Evolutionary conservation across 202 grass and related monocot species (phyloP), one percentile per base, ranked within the genome.

Genomic region (Eragrostis tef): DNA sequence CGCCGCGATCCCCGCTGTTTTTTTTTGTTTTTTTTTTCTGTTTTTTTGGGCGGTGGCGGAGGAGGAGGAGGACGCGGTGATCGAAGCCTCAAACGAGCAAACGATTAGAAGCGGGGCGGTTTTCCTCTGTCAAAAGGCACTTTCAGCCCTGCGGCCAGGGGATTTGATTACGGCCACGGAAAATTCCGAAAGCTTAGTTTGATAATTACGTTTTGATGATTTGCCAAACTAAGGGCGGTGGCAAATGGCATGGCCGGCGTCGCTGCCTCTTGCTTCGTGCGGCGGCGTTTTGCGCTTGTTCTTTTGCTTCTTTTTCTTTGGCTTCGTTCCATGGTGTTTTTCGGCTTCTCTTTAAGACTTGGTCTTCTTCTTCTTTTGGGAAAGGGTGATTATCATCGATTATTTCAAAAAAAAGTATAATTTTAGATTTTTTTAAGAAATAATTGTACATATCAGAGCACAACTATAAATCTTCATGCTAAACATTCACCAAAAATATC

Each of bases 1-100:
- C 41, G 64, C 64, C 77, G 77, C 64, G 77, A 36, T 68, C 34
- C 34, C 9, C 64, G 58, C 13, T 47, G 22, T 27, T 48, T 39
- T 62, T 46, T 1, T 2, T 0, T 36, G 3, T 41, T 7, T 34
- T 8, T n/a, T n/a, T 24, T 3, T 0, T 6, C 21, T 66, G 41
- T 11, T 11, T 44, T 27, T 53, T 54, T 2, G 12, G 46, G 76
- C 14, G 46, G 74, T 20, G 51, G 47, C 9, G 20, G 47, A 3
- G 49, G 48, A 25, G 11, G 76, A 24, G 45, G 75, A 41, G 22
- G 60, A 4, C 43, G 59, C 41, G 39, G 17, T 5, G 75, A 9
- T 19, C 7, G 12, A 26, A 45, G 29, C 29, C 29, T 31, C 29
- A 31, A 59, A 53, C 21, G 3, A 16, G 34, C 20, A 75, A 75